Conservation (phyloP, 345 rosid species). For the Adansonia digitata region DNA sequence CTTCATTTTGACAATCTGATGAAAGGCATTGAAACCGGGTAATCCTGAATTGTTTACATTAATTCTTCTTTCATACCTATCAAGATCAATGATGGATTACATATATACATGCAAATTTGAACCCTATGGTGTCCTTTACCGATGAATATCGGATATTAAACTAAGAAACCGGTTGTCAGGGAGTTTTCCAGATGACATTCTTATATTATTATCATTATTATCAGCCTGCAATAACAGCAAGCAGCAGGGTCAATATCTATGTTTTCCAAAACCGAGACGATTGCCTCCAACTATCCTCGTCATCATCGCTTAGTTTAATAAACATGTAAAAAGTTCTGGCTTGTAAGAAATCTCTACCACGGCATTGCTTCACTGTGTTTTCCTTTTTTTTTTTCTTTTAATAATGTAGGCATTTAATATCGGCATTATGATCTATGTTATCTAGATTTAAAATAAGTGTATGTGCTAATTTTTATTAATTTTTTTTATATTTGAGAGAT, state of each 20-base stretch:
- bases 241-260: neutral
- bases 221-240: too few relatives aligned
- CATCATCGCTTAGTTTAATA: neutral
- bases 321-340: neutral
- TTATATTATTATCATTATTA: neutral
- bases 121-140: conserved; percentile 25
- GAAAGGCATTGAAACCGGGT: neutral
- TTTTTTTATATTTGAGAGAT: too few relatives aligned
- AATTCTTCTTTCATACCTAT: neutral
- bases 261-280: neutral
- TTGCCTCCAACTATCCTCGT: neutral
- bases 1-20: conserved; percentile 10
- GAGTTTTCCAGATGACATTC: neutral
- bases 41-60: neutral
- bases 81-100: conserved; percentile 10
- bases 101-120: conserved; percentile 17
- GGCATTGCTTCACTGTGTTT: neutral
- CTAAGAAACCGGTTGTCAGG: neutral
- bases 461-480: too few relatives aligned
- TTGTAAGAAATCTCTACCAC: neutral
- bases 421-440: too few relatives aligned
- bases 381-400: too few relatives aligned
- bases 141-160: neutral
- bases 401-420: too few relatives aligned
- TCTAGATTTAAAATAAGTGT: too few relatives aligned